Base-by-base conservation (phyloP, 2,329 filamentous ascomycete genomes). In the Mycogone perniciosa region DNA sequence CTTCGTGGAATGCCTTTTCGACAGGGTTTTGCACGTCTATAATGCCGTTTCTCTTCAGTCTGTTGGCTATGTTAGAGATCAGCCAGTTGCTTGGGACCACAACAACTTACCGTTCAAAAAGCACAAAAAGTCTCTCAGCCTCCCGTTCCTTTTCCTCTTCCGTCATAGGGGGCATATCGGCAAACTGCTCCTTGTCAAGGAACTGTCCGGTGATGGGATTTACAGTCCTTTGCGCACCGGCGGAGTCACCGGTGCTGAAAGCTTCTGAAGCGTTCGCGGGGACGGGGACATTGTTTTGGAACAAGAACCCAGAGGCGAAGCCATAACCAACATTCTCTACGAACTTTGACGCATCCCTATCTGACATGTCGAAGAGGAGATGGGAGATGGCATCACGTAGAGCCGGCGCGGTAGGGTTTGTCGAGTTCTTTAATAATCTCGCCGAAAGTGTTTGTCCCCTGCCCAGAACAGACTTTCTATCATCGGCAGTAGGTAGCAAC, bases 271-370 rank as follows among this genome's bases (percentile, higher is more conserved):
- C 80, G 49, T 77, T 83, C 52, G 83, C 76, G 0, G 90, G 89
- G 26, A 96, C 75, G 0, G 85, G 77, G 9, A 97, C 82, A 50
- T 93, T 88, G 55, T 92, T 87, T 56, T 87, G 85, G 71, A 91
- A 85, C 11, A 99, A 73, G 64, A 93, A 96, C 0, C 93, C 93
- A 0, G 90, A 88, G 0, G 93, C 93, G 62, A 88, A 96, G 0
- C 93, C 93, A 64, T 96, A 99, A 0, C 93, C 93, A 9, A 99
- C 88, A 59, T 96, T 96, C 46, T 88, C 79, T 1, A 97, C 87
- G 62, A 96, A 93, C 31, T 77, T 86, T 11, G 78, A 79, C 0
- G 91, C 81, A 60, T 96, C 84, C 59, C 84, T 87, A 56, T 85
- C 86, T 0, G 90, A 96, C 30, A 97, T 76, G 57, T 95, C 87